These are phyloP conservation scores for Lactarius hengduanensis DNA, from an alignment of 768 basidiomycete species.

Conservation along the genomic window DNA sequence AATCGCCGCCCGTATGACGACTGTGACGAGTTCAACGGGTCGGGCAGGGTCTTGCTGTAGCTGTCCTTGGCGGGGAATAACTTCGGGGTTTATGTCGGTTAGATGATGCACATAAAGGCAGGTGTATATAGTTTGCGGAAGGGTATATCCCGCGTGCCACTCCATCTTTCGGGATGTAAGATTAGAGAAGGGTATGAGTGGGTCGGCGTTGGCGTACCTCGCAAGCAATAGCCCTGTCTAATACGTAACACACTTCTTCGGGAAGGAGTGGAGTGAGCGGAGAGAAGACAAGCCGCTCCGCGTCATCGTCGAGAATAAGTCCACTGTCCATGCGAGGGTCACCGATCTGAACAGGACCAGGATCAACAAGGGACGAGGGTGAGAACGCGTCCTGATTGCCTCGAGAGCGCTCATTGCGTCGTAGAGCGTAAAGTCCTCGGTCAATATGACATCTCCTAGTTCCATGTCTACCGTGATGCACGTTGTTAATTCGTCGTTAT, in stretches of 20 bases:
- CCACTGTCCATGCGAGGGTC: slow-evolving; percentile 90
- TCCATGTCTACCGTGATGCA: slow-evolving; percentile 52
- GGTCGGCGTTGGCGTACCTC: slow-evolving; percentile 54
- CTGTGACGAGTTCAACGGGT: slow-evolving; percentile 60
- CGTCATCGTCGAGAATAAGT: slow-evolving; percentile 42
- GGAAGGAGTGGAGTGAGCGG: slow-evolving; percentile 62
- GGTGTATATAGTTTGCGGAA: slow-evolving; percentile 86
- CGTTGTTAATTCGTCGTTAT: not conserved
- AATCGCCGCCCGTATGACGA: slow-evolving; percentile 66
- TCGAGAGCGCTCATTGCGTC: slow-evolving; percentile 96
- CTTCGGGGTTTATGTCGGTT: slow-evolving; percentile 57
- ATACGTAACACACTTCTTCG: slow-evolving; percentile 84
- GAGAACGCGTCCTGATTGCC: slow-evolving; percentile 43
- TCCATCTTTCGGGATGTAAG: slow-evolving; percentile 56
- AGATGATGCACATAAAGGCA: slow-evolving; percentile 70
- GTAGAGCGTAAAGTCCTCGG: slow-evolving; percentile 67
- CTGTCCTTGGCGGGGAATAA: slow-evolving; percentile 35
- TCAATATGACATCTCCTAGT: slow-evolving; percentile 59
- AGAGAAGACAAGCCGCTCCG: slow-evolving; percentile 54
- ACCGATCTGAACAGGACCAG: slow-evolving; percentile 59
- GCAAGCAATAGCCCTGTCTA: slow-evolving; percentile 72
- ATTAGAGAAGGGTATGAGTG: slow-evolving; percentile 24
- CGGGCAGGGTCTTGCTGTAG: slow-evolving; percentile 43
- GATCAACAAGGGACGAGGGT: slow-evolving; percentile 21
- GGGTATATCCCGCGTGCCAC: slow-evolving; percentile 81